Evolutionary conservation across 2,329 filamentous ascomycete genomes (phyloP), one percentile per base, ranked within the genome.

Genomic region (Metarhizium humberi): DNA sequence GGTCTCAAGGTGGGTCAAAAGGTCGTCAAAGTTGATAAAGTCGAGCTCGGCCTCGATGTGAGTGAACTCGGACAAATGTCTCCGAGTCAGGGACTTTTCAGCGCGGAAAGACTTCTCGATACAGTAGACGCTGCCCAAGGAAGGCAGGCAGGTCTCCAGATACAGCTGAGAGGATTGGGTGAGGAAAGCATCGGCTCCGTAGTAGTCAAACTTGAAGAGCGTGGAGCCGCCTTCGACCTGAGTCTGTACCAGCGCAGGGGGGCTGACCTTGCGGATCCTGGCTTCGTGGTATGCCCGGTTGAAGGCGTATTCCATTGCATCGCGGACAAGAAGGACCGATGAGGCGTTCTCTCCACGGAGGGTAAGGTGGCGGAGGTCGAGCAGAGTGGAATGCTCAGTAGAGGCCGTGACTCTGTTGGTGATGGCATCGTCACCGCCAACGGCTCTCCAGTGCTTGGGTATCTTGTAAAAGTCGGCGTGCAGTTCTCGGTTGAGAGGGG

Each of bases 71-170:
- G 90, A 89, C 65, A 99, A 75, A 71, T 99, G 94, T 66, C 94
- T 89, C 59, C 94, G 88, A 51, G 94, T 99, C 56, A 97, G 79
- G 6, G 87, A 92, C 76, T 96, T 96, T 74, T 99, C 94, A 14
- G 94, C 94, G 59, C 94, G 92, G 86, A 99, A 99, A 2, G 92
- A 97, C 72, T 96, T 96, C 73, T 96, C 92, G 66, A 99, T 92
- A 70, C 92, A 97, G 81, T 95, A 99, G 53, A 96, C 91, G 69
- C 96, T 90, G 63, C 94, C 94, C 65, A 97, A 80, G 52, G 87
- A 90, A 11, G 92, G 90, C 36, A 99, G 78, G 61, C 87, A 90
- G 36, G 94, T 99, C 78, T 99, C 94, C 57, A 99, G 87, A 74
- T 99, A 99, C 54, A 99, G 84, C 74, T 99, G 94, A 38, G 90